Base-by-base conservation (phyloP, 768 basidiomycete species). In the Tulasnella sp. region DNA sequence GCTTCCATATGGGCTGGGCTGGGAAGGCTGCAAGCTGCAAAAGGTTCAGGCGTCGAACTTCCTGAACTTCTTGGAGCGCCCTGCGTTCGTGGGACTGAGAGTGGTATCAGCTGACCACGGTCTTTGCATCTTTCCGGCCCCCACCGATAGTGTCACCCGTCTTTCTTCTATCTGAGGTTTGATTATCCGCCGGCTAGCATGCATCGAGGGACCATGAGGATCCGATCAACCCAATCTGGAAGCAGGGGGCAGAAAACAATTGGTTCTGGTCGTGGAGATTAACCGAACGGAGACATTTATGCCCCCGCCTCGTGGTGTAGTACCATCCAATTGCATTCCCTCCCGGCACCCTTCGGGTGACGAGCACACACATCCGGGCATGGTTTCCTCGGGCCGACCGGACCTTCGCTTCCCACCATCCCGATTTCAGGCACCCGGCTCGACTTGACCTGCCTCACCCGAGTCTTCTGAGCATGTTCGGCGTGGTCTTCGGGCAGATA, bases 201-300 rank as follows among this genome's bases (percentile, higher is more conserved):
- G 34, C 9, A 31, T 37, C 34, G 64, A 37, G 12, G 16, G 31
- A 20, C 24, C 64, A 69, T 28, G 12, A 69, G 64, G 64, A 31
- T 69, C 64, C 20, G 64, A 69, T 69, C 34, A 69, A 69, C 34
- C 64, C 9, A 69, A 69, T 37, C 31, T 28, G 64, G n/a, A 28
- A 69, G 60, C 24, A 64, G 31, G 31, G 31, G 16, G 64, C 11
- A 37, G 31, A 69, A 18, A 64, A 16, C 31, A 5, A 34, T 64
- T 64, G 60, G 60, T 64, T n/a, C 60, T 24, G 58, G 28, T 64
- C 60, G n/a, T 6, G 28, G 64, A 20, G 64, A 69, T 69, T 69
- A 69, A 6, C 64, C 64, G 64, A 69, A 20, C 34, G 64, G 64
- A 69, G 64, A 69, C 64, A 69, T 69, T 37, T 69, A 69, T 37